A percentile compares a stretch with the other conserved stretches of the same genome.
Evolutionary conservation across 2,329 filamentous ascomycete species (phyloP).

Genomic region (Sclerotinia subarctica): DNA sequence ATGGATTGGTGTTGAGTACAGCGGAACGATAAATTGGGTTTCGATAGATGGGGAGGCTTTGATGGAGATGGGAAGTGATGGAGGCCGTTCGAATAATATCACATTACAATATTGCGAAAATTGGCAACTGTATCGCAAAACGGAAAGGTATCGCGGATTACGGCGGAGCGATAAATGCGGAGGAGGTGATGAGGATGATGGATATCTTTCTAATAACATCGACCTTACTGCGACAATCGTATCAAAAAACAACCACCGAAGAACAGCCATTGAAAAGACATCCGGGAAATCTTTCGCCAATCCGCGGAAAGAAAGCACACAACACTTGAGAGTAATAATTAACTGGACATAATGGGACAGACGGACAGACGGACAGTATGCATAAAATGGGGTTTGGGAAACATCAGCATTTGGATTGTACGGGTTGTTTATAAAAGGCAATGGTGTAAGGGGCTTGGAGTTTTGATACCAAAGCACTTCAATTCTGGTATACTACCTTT

Average conservation of each 20-base stretch:
- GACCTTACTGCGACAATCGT: background rate
- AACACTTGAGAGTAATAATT: background rate
- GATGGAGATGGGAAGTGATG: background rate
- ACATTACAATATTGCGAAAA: background rate
- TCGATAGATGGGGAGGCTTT: background rate
- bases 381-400: slow-evolving; percentile 1
- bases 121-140: background rate
- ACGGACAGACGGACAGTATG: background rate
- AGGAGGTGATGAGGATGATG: background rate
- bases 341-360: background rate
- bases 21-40: background rate
- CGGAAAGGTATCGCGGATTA: rapidly evolving
- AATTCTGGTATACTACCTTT: slow-evolving; percentile 9
- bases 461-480: slow-evolving; percentile 10
- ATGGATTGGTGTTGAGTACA: slow-evolving; percentile 4
- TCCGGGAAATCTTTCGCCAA: background rate
- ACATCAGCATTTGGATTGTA: slow-evolving; percentile 13
- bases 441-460: slow-evolving; percentile 2
- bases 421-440: slow-evolving; percentile 9
- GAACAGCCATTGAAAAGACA: background rate
- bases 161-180: background rate
- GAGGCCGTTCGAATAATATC: background rate
- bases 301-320: background rate
- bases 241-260: background rate
- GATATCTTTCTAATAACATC: background rate